Base-by-base conservation (phyloP, 768 basidiomycete genomes). In the Lentinula raphanica region DNA sequence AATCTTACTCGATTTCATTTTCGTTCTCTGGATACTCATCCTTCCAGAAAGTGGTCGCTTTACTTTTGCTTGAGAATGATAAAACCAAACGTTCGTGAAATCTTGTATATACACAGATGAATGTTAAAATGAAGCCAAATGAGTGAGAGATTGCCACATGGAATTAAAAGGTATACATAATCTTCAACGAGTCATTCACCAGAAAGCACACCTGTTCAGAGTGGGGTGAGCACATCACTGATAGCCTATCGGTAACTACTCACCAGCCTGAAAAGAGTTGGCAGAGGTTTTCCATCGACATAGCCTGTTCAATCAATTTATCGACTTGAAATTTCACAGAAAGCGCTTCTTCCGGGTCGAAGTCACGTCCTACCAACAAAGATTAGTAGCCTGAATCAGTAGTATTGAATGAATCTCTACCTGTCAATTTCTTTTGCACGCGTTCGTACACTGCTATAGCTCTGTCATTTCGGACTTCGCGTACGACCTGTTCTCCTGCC, bases 251-350 rank as follows among this genome's bases (percentile, higher is more conserved):
- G 27, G 15, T 28, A 35, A 27, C 7, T 21, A 69, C 83, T 54
- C 65, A 88, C 94, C 94, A 96, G 70, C 94, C 94, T 60, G 93
- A 91, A 77, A 96, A 97, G 67, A 93, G 94, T 69, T 96, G 95
- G 69, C 94, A 97, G 2, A 98, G 83, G 69, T 98, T 97, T 71
- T 98, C 95, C 44, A 98, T 71, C 13, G 92, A 88, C 3, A 91
- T 97, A 4, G 97, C 93, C 70, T 98, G 93, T 61, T 87, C 81
- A 61, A 99, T 98, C 54, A 99, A 77, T 69, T 90, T 88, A 67
- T 94, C 92, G 12, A 99, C 97, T 71, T 99, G 97, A 9, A 77
- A 82, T 25, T 79, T 74, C n/a, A 98, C 90, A 8, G 79, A 74
- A 48, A 98, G 78, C 1, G 79, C 76, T 48, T 84, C 74, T 4